phyloP scores from a whole-genome alignment of 495 filamentous ascomycete species.

The Opeltia flavorubescens region DNA sequence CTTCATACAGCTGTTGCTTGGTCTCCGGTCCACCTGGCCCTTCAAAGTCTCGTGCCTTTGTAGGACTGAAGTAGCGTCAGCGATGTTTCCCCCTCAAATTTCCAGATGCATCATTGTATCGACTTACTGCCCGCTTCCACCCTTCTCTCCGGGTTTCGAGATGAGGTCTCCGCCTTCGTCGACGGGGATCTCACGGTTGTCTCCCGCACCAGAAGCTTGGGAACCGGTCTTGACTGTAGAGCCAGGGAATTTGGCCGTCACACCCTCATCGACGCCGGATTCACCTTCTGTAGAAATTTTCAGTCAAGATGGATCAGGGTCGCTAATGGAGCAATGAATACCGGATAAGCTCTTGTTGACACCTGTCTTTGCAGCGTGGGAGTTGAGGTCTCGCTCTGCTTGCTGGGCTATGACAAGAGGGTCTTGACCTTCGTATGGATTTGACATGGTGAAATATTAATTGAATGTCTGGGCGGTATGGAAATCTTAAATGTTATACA shows the following conservation, averaged over 20 bases:
- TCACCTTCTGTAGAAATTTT: constrained; percentile 21
- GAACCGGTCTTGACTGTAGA: constrained; percentile 27
- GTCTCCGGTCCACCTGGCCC: constrained; percentile 33
- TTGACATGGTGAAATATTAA: constrained; percentile 13
- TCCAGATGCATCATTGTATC: background rate
- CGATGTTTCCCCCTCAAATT: background rate
- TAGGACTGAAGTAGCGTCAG: constrained; percentile 13
- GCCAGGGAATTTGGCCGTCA: constrained; percentile 26
- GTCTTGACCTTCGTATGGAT: constrained; percentile 26
- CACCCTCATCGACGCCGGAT: constrained; percentile 31
- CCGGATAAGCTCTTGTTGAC: constrained; percentile 10
- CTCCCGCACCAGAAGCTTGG: constrained; percentile 28
- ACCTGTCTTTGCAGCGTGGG: constrained; percentile 29
- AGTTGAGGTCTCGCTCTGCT: constrained; percentile 35
- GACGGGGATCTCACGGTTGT: constrained; percentile 34
- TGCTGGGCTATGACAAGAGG: constrained; percentile 26
- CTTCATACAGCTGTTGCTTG: constrained; percentile 22
- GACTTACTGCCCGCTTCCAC: constrained; percentile 20
- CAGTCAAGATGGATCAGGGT: background rate
- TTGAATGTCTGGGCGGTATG: background rate
- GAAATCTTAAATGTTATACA: background rate
- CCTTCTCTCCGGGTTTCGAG: constrained; percentile 12
- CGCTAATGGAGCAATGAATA: background rate
- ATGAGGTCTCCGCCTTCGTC: constrained; percentile 30
- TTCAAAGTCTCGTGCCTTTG: constrained; percentile 36